phyloP scores from a whole-genome alignment of 1,284 basidiomycete genomes.

The Pyrrhoderma lamaoense region DNA sequence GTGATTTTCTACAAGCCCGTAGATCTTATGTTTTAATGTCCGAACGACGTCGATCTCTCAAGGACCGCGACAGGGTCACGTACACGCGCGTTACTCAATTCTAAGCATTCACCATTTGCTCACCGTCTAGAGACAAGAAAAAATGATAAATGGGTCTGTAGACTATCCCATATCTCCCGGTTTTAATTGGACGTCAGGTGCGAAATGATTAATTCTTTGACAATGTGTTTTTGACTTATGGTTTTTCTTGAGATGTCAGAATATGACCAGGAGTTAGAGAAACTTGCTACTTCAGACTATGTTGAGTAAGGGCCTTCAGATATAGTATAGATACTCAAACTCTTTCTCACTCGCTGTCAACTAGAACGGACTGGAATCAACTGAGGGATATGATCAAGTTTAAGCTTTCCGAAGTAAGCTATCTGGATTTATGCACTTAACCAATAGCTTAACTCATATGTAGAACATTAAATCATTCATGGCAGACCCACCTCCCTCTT shows the following conservation, averaged over 20 bases:
- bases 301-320: conserved; percentile 42
- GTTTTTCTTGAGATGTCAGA: conserved; percentile 34
- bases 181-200: no score
- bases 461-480: conserved; percentile 59
- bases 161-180: no score
- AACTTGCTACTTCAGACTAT: conserved; percentile 62
- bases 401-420: conserved; percentile 54
- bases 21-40: no score
- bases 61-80: no score
- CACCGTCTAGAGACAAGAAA: no score
- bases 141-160: no score
- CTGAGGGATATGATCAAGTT: conserved; percentile 67
- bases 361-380: conserved; percentile 67
- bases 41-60: no score
- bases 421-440: conserved; percentile 6
- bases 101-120: no score
- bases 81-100: no score
- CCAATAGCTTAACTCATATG: conserved; percentile 18
- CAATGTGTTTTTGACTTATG: no score
- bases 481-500: conserved; percentile 36
- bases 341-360: conserved; percentile 18
- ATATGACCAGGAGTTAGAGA: conserved; percentile 54
- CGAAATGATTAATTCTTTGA: no score
- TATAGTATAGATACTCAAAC: conserved; percentile 15
- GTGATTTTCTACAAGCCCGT: no score